These are phyloP conservation scores for Mortierella alpina DNA, from an alignment of 192 early-diverging fungal species.

Conservation along the genomic window DNA sequence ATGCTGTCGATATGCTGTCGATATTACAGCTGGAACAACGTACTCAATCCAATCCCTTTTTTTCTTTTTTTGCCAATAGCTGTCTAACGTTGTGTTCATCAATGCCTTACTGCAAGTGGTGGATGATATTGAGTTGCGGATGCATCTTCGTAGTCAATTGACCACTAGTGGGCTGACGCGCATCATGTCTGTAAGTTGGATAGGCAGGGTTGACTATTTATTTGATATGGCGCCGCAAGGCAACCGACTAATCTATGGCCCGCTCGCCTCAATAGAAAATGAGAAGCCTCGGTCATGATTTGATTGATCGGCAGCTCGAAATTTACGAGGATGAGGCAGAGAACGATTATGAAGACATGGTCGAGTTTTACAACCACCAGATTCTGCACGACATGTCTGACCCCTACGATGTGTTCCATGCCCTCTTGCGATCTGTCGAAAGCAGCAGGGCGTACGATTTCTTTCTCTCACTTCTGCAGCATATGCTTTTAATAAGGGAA, in stretches of 20 bases:
- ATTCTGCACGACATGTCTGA: constrained; percentile 79
- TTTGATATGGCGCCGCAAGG: neutral
- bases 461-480: constrained; percentile 80
- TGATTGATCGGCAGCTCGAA: constrained; percentile 71
- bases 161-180: constrained; percentile 74
- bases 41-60: neutral
- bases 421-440: constrained; percentile 75
- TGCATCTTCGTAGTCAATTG: constrained; percentile 79
- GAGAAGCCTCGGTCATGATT: constrained; percentile 65
- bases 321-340: constrained; percentile 75
- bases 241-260: neutral
- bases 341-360: constrained; percentile 64
- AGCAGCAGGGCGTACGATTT: constrained; percentile 77
- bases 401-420: constrained; percentile 79
- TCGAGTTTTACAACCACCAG: constrained; percentile 64
- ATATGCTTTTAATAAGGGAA: constrained; percentile 77
- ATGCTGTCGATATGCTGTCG: too few relatives aligned
- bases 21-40: neutral
- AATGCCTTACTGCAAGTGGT: constrained; percentile 79
- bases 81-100: constrained; percentile 82
- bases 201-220: neutral
- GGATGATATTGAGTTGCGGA: constrained; percentile 79
- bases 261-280: constrained; percentile 58
- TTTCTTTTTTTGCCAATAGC: constrained; percentile 19
- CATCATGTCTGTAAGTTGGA: constrained; percentile 61